Evolutionary conservation across 495 filamentous ascomycete genomes (phyloP).

Genomic region (Penicillium salamii): DNA sequence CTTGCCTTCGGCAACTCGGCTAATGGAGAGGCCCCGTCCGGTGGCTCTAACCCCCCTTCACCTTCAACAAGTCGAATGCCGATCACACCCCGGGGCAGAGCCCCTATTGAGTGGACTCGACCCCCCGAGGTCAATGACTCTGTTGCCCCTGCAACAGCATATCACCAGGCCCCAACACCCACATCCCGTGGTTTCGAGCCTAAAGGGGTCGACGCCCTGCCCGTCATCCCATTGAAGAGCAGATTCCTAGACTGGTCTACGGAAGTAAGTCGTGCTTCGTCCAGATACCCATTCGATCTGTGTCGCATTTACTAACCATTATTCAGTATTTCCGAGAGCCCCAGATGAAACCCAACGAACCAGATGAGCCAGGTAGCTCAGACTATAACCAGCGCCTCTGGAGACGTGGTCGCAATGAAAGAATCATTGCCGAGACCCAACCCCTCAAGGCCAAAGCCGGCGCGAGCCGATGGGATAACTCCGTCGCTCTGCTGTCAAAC

Average conservation of each 20-base stretch:
- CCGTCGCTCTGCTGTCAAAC: slow-evolving; percentile 76
- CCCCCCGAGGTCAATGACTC: slow-evolving; percentile 80
- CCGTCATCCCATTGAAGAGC: slow-evolving; percentile 71
- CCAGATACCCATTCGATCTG: too few species aligned
- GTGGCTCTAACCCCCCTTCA: slow-evolving; percentile 27
- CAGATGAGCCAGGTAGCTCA: slow-evolving; percentile 93
- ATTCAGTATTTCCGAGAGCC: slow-evolving; percentile 90
- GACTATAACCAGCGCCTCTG: slow-evolving; percentile 96
- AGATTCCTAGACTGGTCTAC: slow-evolving; percentile 92
- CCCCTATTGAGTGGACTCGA: slow-evolving; percentile 66
- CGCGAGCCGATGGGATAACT: slow-evolving; percentile 77
- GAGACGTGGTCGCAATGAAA: slow-evolving; percentile 89
- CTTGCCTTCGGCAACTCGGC: slow-evolving; percentile 56
- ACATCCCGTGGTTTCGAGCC: slow-evolving; percentile 68
- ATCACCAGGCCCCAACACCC: slow-evolving; percentile 73
- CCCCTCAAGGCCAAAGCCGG: slow-evolving; percentile 85
- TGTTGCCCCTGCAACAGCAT: slow-evolving; percentile 61
- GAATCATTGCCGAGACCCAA: slow-evolving; percentile 85
- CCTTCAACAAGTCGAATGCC: slow-evolving; percentile 39
- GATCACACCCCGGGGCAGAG: slow-evolving; percentile 53
- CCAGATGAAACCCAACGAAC: slow-evolving; percentile 95
- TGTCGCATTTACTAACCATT: slow-evolving; percentile 34
- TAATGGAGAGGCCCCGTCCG: slow-evolving; percentile 25
- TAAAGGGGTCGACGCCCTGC: slow-evolving; percentile 51
- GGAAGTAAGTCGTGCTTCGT: slow-evolving; percentile 55